Conservation (phyloP, 78 protist genomes). For the Salpingoeca rosetta region DNA sequence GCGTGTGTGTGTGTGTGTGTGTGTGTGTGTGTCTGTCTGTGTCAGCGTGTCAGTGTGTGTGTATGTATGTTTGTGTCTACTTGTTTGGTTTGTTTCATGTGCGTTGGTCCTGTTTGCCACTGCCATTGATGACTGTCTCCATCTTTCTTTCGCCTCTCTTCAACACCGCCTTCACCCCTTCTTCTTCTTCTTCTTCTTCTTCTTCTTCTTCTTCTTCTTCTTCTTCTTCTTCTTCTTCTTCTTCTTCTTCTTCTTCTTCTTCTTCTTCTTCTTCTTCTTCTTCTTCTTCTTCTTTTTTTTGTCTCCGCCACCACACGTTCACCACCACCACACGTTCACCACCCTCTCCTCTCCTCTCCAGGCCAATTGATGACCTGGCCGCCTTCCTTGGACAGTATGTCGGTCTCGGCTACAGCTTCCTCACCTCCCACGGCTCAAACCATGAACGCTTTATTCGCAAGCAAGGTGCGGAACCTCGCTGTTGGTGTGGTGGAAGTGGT, state of each 20-base stretch:
- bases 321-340: background rate
- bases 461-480: too few relatives aligned
- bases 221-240: background rate
- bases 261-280: background rate
- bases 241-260: background rate
- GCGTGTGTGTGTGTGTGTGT: too few relatives aligned
- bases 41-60: too few relatives aligned
- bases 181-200: background rate
- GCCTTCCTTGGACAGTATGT: background rate
- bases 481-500: too few relatives aligned
- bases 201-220: background rate
- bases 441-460: background rate
- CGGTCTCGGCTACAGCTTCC: background rate
- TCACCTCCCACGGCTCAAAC: background rate
- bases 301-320: too few relatives aligned
- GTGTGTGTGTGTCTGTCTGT: too few relatives aligned
- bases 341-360: background rate
- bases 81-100: too few relatives aligned
- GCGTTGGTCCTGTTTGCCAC: too few relatives aligned
- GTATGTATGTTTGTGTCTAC: too few relatives aligned
- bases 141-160: background rate
- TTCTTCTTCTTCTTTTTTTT: background rate
- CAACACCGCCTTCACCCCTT: background rate
- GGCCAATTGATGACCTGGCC: background rate
- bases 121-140: too few relatives aligned